Conservation (phyloP, 495 filamentous ascomycete species). For the Aspergillus nidulans region DNA sequence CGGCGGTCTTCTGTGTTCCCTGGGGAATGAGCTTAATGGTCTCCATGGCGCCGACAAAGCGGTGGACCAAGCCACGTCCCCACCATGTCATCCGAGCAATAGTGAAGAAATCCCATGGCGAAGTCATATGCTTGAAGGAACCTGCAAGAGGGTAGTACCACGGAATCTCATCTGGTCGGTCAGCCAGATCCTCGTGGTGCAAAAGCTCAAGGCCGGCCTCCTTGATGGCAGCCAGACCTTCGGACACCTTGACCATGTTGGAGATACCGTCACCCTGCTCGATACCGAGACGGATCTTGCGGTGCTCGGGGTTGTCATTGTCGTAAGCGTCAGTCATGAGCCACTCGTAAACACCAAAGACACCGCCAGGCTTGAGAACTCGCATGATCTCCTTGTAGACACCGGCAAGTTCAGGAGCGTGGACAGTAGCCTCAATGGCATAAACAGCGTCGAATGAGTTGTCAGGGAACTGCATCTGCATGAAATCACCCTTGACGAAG, state of each 20-base stretch:
- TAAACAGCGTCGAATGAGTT: constrained; percentile 94
- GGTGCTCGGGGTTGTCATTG: constrained; percentile 81
- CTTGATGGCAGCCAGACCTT: constrained; percentile 81
- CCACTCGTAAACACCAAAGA: constrained; percentile 99
- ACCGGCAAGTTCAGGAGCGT: constrained; percentile 90
- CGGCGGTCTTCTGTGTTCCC: constrained; percentile 94
- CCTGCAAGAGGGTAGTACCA: constrained; percentile 96
- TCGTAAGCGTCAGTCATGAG: constrained; percentile 97
- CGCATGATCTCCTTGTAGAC: constrained; percentile 94
- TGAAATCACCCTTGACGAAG: constrained; percentile 97
- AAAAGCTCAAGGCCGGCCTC: constrained; percentile 83
- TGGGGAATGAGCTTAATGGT: constrained; percentile 66
- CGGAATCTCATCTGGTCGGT: constrained; percentile 69
- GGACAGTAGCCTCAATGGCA: constrained; percentile 95
- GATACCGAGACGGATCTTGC: constrained; percentile 88
- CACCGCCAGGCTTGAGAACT: constrained; percentile 92
- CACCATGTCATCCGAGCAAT: constrained; percentile 87
- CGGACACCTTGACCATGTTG: constrained; percentile 92
- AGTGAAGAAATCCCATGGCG: constrained; percentile 74
- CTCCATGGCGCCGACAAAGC: constrained; percentile 76
- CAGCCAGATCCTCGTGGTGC: constrained; percentile 86
- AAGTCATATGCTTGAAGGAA: constrained; percentile 75
- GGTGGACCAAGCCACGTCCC: constrained; percentile 71
- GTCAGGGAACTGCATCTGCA: constrained; percentile 97
- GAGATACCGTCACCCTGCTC: constrained; percentile 97